These are phyloP conservation scores for Xanthoconium stramineum DNA, from an alignment of 768 basidiomycete species.

Conservation along the genomic window DNA sequence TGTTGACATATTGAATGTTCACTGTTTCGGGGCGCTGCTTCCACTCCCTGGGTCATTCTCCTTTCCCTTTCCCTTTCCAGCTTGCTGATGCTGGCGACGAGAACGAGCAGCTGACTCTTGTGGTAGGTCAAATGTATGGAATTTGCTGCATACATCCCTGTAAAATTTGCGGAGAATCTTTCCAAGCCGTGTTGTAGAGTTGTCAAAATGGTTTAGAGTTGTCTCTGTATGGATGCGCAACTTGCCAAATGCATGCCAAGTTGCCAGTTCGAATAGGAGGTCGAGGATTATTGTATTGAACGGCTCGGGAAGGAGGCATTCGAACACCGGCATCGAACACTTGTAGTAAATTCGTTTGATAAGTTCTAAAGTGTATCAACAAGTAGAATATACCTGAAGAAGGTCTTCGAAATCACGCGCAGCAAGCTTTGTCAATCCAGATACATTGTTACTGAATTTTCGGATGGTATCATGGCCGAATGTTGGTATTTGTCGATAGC, in stretches of 20 bases:
- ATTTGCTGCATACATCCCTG: not conserved
- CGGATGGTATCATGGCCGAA: constrained; percentile 35
- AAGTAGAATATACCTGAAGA: constrained; percentile 23
- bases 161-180: not conserved
- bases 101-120: constrained; percentile 26
- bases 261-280: constrained; percentile 2
- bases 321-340: constrained; percentile 35
- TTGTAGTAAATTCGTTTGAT: no score
- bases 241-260: constrained; percentile 30
- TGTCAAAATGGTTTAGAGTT: constrained; percentile 19
- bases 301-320: constrained; percentile 24
- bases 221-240: constrained; percentile 24
- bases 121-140: constrained; percentile 24
- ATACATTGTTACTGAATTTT: constrained; percentile 31
- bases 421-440: constrained; percentile 33
- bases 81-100: no score
- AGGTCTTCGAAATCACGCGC: constrained; percentile 40
- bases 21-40: not conserved
- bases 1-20: constrained; percentile 10
- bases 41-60: no score
- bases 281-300: constrained; percentile 15
- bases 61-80: no score
- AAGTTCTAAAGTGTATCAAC: not conserved
- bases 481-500: constrained; percentile 14
- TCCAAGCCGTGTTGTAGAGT: constrained; percentile 4